Conservation (phyloP, 1,284 basidiomycete genomes). For the Fereydounia khargensis region DNA sequence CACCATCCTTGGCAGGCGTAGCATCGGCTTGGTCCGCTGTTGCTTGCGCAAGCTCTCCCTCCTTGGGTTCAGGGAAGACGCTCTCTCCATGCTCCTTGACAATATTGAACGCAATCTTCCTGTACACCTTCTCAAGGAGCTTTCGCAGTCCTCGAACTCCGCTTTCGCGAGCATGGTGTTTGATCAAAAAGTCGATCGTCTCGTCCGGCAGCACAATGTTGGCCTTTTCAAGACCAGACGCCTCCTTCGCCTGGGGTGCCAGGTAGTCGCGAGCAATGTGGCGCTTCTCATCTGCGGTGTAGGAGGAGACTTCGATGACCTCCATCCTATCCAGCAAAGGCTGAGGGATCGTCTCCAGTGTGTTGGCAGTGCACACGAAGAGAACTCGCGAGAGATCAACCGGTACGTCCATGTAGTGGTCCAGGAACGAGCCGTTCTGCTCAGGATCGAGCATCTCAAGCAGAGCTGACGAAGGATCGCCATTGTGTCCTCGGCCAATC, state of each 20-base stretch:
- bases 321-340: constrained; percentile 88
- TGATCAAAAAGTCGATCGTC: constrained; percentile 85
- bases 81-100: constrained; percentile 89
- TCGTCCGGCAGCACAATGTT: constrained; percentile 50
- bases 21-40: constrained; percentile 18
- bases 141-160: constrained; percentile 62
- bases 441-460: constrained; percentile 98
- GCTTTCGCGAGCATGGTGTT: constrained; percentile 94
- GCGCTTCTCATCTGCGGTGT: constrained; percentile 93
- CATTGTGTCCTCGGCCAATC: constrained; percentile 89
- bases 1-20: neutral
- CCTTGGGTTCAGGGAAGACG: constrained; percentile 70
- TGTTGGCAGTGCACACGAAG: constrained; percentile 81
- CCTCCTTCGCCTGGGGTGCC: constrained; percentile 89
- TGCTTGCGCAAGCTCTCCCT: constrained; percentile 56
- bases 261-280: constrained; percentile 90
- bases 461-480: constrained; percentile 89
- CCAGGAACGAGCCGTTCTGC: constrained; percentile 92
- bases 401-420: constrained; percentile 97
- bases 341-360: constrained; percentile 89
- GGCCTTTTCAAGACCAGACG: constrained; percentile 69
- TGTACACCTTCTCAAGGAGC: constrained; percentile 75
- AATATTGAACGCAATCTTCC: constrained; percentile 91
- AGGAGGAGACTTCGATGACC: constrained; percentile 81
- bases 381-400: constrained; percentile 93